Conservation (phyloP, 768 basidiomycete genomes). For the Termitomyces sp. region DNA sequence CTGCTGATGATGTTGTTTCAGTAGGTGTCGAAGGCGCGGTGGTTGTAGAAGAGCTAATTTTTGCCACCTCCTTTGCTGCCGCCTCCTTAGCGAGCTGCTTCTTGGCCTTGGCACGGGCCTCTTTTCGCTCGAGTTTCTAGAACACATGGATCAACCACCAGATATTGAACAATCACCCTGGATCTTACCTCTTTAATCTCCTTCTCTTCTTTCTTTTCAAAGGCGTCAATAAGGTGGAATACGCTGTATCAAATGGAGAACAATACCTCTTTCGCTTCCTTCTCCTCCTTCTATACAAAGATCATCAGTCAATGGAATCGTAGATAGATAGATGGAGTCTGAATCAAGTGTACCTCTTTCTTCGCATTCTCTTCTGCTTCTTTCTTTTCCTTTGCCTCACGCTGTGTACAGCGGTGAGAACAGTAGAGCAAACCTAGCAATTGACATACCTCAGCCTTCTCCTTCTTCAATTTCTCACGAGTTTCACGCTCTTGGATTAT, state of each 20-base stretch:
- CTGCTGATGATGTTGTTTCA: constrained; percentile 25
- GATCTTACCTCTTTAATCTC: constrained; percentile 48
- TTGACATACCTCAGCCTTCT: constrained; percentile 50
- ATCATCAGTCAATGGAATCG: constrained; percentile 1
- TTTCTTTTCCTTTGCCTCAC: constrained; percentile 76
- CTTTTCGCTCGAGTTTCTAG: constrained; percentile 53
- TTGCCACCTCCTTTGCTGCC: constrained; percentile 18
- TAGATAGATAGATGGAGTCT: not conserved
- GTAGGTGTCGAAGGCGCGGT: constrained; percentile 25
- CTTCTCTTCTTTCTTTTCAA: constrained; percentile 45
- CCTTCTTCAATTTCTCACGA: constrained; percentile 79
- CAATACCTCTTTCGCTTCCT: constrained; percentile 41
- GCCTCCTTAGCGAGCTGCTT: constrained; percentile 23
- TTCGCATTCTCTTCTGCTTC: constrained; percentile 64
- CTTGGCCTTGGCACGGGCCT: constrained; percentile 50
- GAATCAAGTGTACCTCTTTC: constrained; percentile 32
- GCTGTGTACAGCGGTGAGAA: constrained; percentile 36
- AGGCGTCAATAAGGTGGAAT: constrained; percentile 3
- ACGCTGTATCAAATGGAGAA: not conserved
- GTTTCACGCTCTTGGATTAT: constrained; percentile 76
- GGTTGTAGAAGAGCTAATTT: constrained; percentile 32
- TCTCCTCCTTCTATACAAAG: constrained; percentile 31
- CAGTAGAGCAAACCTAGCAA: constrained; percentile 1
- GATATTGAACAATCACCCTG: not conserved
- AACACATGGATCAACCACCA: not conserved